Evolutionary conservation across 176 grass and related monocot genomes (phyloP).

Genomic region (Bromus sterilis): DNA sequence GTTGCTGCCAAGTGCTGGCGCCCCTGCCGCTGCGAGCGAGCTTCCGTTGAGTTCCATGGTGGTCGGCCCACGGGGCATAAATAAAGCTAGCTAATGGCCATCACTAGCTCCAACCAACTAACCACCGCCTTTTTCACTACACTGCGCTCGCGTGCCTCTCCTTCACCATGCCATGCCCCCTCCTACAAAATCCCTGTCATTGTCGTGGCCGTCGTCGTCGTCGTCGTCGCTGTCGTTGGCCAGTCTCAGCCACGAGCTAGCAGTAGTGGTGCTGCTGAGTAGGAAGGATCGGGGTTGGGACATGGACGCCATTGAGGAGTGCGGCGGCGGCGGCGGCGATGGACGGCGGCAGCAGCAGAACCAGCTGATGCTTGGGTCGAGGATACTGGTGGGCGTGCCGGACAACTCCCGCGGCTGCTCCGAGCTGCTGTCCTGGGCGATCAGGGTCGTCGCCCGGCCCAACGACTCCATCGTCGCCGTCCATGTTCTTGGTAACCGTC

Average conservation of each 20-base stretch:
- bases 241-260: not conserved
- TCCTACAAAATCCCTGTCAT: constrained; percentile 55
- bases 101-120: constrained; percentile 43
- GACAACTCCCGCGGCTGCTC: constrained; percentile 46
- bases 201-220: constrained; percentile 31
- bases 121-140: constrained; percentile 24
- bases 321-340: not conserved
- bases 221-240: not conserved
- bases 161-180: constrained; percentile 22
- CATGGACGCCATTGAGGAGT: constrained; percentile 82
- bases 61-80: constrained; percentile 26
- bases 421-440: constrained; percentile 84
- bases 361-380: constrained; percentile 9
- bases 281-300: not conserved
- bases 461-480: constrained; percentile 82
- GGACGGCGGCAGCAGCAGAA: not conserved
- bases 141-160: constrained; percentile 13
- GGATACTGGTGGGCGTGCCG: constrained; percentile 74
- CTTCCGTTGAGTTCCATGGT: not conserved
- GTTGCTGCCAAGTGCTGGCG: not conserved
- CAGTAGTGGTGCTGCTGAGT: constrained; percentile 6
- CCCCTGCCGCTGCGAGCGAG: not conserved
- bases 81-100: constrained; percentile 35
- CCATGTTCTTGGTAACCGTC: constrained; percentile 62
- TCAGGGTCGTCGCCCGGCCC: constrained; percentile 49